Base-by-base conservation (phyloP, 441 rosid species). In the Arabidopsis lyrata region DNA sequence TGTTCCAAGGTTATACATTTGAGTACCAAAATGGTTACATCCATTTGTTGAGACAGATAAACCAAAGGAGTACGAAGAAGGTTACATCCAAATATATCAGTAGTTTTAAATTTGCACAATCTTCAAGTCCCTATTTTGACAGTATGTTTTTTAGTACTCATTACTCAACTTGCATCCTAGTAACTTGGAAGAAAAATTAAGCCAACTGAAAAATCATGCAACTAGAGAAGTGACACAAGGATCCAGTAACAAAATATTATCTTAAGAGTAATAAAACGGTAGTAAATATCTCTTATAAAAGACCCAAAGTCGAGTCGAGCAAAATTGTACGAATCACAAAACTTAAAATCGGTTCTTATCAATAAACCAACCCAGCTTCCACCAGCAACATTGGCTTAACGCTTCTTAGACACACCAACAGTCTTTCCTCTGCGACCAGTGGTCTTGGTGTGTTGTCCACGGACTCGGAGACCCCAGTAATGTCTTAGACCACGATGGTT, bases 391-490 rank as follows among this genome's bases (percentile, higher is more conserved):
- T 38, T 2, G 24, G 44, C 64, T 76, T 68, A 81, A 60, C 94
- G 92, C 85, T 90, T 87, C 87, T 90, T 90, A 55, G 96, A 88
- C 82, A 90, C 97, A 85, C 96, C 96, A 64, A 92, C 95, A 72
- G 97, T 92, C 85, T 90, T 92, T 62, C 97, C 97, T 78, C 97
- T 84, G 32, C 96, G 91, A 45, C 96, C 97, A 34, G 96, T 90
- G 31, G 97, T 92, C 86, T 92, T 92, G 74, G 97, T 92, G 85
- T 92, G 97, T 78, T 92, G 97, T 8, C 97, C 96, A 49, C 96
- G 90, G 8, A 90, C 97, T 11, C 97, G 81, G 18, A 92, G 90
- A 78, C 97, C 97, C 97, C 96, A 90, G 83, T 90, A 90, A 83
- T 92, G 97, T 71, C 97, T 90, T 61, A 92, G 85, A 72, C 97